phyloP scores from a whole-genome alignment of 345 rosid genomes.

The Xanthoceras sorbifolium region DNA sequence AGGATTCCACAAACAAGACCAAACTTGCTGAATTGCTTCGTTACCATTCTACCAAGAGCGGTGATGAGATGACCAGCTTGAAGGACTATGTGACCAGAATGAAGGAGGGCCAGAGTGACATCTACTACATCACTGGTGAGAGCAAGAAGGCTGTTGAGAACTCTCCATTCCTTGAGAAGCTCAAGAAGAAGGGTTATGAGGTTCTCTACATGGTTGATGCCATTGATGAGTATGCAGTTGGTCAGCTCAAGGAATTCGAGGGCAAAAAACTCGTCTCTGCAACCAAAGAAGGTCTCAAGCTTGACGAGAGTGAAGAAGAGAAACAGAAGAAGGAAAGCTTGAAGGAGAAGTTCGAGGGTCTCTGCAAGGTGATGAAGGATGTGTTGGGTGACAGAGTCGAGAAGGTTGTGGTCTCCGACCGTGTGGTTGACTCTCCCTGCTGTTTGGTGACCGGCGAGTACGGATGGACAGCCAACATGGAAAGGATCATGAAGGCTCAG shows the following conservation, averaged over 20 bases:
- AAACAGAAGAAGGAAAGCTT: slow-evolving; percentile 64
- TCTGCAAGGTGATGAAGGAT: slow-evolving; percentile 88
- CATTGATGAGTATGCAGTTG: slow-evolving; percentile 80
- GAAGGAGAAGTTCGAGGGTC: slow-evolving; percentile 75
- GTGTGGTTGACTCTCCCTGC: slow-evolving; percentile 87
- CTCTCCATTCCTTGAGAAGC: slow-evolving; percentile 92
- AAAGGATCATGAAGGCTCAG: slow-evolving; percentile 89
- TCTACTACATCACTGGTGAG: slow-evolving; percentile 88
- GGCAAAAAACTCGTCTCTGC: slow-evolving; percentile 89
- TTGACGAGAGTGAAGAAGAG: slow-evolving; percentile 80
- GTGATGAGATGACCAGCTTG: slow-evolving; percentile 83
- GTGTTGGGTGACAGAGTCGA: slow-evolving; percentile 76
- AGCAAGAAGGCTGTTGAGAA: slow-evolving; percentile 94
- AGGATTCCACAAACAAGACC: slow-evolving; percentile 73
- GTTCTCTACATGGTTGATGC: slow-evolving; percentile 89
- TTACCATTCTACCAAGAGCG: slow-evolving; percentile 93
- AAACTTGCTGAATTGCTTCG: slow-evolving; percentile 84
- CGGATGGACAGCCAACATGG: slow-evolving; percentile 94
- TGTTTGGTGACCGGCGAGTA: slow-evolving; percentile 85
- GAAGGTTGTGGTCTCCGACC: slow-evolving; percentile 84
- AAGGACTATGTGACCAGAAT: slow-evolving; percentile 93
- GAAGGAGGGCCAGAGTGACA: slow-evolving; percentile 88
- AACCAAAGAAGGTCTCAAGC: slow-evolving; percentile 81
- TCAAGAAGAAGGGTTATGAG: slow-evolving; percentile 86
- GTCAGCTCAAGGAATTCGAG: slow-evolving; percentile 88